Percentiles rank a stretch among this genome's conserved stretches.
Conservation (phyloP, 768 basidiomycete genomes). For the Filobasidium floriforme region DNA sequence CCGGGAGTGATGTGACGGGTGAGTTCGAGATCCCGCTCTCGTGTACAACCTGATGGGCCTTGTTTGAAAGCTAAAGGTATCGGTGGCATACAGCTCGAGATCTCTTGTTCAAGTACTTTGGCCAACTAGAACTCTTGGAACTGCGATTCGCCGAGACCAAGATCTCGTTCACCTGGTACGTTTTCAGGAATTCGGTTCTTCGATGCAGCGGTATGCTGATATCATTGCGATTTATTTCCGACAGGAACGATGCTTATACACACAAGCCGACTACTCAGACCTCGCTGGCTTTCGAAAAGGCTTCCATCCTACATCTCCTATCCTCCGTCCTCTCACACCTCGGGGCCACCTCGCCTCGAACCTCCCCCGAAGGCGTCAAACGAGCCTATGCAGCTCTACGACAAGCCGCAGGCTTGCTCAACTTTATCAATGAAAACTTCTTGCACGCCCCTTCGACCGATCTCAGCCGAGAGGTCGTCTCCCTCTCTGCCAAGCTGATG, state of each 20-base stretch:
- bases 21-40: background rate
- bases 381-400: slow-evolving; percentile 86
- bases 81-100: slow-evolving; percentile 59
- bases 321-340: slow-evolving; percentile 88
- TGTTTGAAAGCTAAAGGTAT: background rate
- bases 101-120: slow-evolving; percentile 97
- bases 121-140: slow-evolving; percentile 93
- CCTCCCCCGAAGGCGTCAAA: slow-evolving; percentile 82
- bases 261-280: slow-evolving; percentile 87
- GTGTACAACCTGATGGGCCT: background rate
- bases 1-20: slow-evolving; percentile 94
- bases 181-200: background rate
- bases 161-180: slow-evolving; percentile 80
- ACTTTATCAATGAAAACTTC: slow-evolving; percentile 99
- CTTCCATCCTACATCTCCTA: slow-evolving; percentile 92
- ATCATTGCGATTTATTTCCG: background rate
- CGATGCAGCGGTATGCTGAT: background rate
- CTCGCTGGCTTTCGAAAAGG: slow-evolving; percentile 96
- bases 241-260: slow-evolving; percentile 85
- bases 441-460: slow-evolving; percentile 94
- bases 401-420: slow-evolving; percentile 89
- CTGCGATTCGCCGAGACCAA: slow-evolving; percentile 92
- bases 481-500: slow-evolving; percentile 79
- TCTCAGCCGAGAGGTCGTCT: slow-evolving; percentile 85
- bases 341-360: slow-evolving; percentile 59